Conservation (phyloP, 768 basidiomycete species). For the Leccinellum rugosiceps region DNA sequence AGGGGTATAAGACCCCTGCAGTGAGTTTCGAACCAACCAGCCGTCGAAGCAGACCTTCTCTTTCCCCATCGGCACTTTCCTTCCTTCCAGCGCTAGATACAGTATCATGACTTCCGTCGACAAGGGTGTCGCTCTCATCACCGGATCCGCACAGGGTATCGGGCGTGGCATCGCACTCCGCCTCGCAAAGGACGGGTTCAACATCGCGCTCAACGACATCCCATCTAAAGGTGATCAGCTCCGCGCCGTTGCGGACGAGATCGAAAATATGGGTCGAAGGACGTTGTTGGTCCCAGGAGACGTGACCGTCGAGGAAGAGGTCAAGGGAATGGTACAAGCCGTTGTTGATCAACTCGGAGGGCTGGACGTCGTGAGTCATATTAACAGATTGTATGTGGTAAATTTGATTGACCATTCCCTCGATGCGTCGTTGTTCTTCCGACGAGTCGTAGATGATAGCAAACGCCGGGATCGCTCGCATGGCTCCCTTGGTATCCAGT, state of each 20-base stretch:
- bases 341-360: not conserved
- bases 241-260: conserved; percentile 2
- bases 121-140: conserved; percentile 28
- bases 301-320: not conserved
- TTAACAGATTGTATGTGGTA: not conserved
- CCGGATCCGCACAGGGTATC: conserved; percentile 28
- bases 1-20: not conserved
- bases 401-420: no score
- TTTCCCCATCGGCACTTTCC: not conserved
- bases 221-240: conserved; percentile 9
- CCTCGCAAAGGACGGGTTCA: conserved; percentile 15
- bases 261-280: conserved; percentile 10
- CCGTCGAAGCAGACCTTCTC: not conserved
- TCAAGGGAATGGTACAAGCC: not conserved
- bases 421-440: no score
- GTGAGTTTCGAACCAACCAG: no score
- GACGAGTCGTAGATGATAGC: conserved; percentile 6
- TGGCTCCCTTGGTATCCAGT: not conserved
- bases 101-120: no score
- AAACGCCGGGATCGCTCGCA: conserved; percentile 3
- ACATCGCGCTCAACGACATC: conserved; percentile 29
- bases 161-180: conserved; percentile 17
- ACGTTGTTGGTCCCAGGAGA: conserved; percentile 13
- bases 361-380: conserved; percentile 2
- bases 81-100: not conserved